phyloP scores from a whole-genome alignment of 352 stramenopile genomes.

The Phytophthora hybrid region DNA sequence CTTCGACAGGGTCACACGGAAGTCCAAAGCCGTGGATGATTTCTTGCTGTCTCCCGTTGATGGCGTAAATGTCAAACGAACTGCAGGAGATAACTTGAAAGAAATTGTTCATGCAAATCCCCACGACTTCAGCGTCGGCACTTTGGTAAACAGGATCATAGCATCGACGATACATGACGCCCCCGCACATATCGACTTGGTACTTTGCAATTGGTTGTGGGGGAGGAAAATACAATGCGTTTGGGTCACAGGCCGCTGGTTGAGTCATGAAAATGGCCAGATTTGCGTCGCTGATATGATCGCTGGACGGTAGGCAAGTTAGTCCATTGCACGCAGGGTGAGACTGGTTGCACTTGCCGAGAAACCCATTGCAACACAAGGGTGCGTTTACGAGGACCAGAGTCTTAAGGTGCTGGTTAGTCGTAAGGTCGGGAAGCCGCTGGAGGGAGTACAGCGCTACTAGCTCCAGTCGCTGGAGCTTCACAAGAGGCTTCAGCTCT shows the following conservation, averaged over 20 bases:
- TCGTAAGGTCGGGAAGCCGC: conserved; percentile 12
- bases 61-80: conserved; percentile 1
- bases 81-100: conserved; percentile 22
- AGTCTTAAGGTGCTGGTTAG: background rate
- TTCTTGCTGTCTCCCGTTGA: conserved; percentile 9
- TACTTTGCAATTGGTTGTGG: background rate
- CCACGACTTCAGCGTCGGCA: background rate
- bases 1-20: conserved; percentile 12
- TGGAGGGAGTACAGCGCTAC: conserved; percentile 1
- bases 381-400: conserved; percentile 6
- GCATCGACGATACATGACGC: conserved; percentile 17
- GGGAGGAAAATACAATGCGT: background rate
- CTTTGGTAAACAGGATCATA: background rate
- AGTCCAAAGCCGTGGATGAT: conserved; percentile 9
- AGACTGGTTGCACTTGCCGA: conserved; percentile 16
- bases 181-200: conserved; percentile 14
- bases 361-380: conserved; percentile 37
- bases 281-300: background rate
- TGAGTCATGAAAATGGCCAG: background rate
- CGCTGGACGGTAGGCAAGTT: background rate
- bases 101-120: conserved; percentile 15
- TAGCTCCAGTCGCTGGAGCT: conserved; percentile 17
- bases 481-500: conserved; percentile 24
- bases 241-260: conserved; percentile 1
- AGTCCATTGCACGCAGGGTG: background rate